Percentiles rank a stretch among this genome's conserved stretches.
Conservation (phyloP, 805 yeast genomes). For the Starmerella etchellsii region DNA sequence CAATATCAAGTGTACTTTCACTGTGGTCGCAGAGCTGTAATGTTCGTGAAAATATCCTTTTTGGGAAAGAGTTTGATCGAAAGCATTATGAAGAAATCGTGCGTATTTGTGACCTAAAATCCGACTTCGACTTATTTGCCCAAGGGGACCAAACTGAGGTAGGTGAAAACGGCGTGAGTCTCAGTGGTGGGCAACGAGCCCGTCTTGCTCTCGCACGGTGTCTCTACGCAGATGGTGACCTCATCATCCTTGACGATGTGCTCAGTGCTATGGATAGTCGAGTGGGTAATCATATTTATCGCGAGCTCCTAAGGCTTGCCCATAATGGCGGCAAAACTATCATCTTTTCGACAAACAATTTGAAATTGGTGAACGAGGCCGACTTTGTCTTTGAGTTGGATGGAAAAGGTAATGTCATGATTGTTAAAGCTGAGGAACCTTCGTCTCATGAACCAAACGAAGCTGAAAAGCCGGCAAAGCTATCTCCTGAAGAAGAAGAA, state of each 20-base stretch:
- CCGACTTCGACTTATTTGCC: conserved; percentile 10
- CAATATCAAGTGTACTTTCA: conserved; percentile 8
- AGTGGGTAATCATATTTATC: conserved; percentile 65
- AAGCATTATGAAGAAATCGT: conserved; percentile 5
- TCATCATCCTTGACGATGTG: conserved; percentile 64
- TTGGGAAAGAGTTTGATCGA: conserved; percentile 21
- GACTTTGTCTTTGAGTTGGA: conserved; percentile 50
- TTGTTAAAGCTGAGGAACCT: neutral
- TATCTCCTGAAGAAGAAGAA: neutral
- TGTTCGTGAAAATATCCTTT: conserved; percentile 11
- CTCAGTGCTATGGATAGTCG: conserved; percentile 78
- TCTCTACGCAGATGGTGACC: conserved; percentile 51
- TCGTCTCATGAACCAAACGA: neutral
- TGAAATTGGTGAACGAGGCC: conserved; percentile 54
- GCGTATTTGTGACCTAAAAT: conserved; percentile 10
- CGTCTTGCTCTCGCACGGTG: conserved; percentile 72
- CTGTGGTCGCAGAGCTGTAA: conserved; percentile 9
- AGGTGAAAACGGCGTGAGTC: conserved; percentile 77
- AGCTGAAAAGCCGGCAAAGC: neutral
- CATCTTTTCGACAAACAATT: conserved; percentile 71
- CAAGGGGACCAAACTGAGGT: conserved; percentile 37
- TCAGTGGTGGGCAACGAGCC: conserved; percentile 85
- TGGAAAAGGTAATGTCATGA: conserved; percentile 36
- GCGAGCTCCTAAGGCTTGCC: conserved; percentile 47
- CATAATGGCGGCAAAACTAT: conserved; percentile 46